Base-by-base conservation (phyloP, 371 early-diverging fungal genomes). In the Mortierella polycephala region DNA sequence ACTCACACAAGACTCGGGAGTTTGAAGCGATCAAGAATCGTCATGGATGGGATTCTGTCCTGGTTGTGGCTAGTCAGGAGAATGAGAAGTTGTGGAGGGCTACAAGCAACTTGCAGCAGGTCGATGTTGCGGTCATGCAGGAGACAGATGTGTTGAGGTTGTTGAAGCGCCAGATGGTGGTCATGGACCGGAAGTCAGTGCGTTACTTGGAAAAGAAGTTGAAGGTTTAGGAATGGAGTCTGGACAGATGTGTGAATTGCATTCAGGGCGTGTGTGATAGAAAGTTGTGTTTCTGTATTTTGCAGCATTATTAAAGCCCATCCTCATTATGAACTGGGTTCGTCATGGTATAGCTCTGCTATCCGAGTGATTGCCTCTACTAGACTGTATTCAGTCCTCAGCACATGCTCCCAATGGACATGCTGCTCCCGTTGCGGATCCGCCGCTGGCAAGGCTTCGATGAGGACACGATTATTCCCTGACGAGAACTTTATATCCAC, bases 61-160 rank as follows among this genome's bases (percentile, higher is more conserved):
- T 91, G 11, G 82, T 92, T 39, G 82, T 92, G 56, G 81, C 85
- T 41, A 68, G 80, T 20, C 75, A 84, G 1, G 83, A 83, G 50
- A 87, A 85, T 51, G 64, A 73, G n/a, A 85, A 88, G 42, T 69
- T 92, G 23, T 87, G 87, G 66, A 75, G 90, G 52, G 94, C 94
- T 21, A 86, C 86, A 40, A 86, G 90, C 60, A 93, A 93, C 74
- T 77, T 95, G 64, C 87, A 85, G 47, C 83, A 84, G 30, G 88
- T 91, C 50, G 88, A 89, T 64, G 84, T 90, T 12, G 84, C 92
- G 66, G 73, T 88, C 53, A 89, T 91, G 14, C 84, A 87, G 54
- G 92, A 93, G 57, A 86, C 92, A 5, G 94, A 96, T 64, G 95
- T 96, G 13, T 83, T 88, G 66, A 90, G 94, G 59, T 74, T 96